Evolutionary conservation across 331 rosid genomes (phyloP).

Genomic region (Cydonia oblonga): DNA sequence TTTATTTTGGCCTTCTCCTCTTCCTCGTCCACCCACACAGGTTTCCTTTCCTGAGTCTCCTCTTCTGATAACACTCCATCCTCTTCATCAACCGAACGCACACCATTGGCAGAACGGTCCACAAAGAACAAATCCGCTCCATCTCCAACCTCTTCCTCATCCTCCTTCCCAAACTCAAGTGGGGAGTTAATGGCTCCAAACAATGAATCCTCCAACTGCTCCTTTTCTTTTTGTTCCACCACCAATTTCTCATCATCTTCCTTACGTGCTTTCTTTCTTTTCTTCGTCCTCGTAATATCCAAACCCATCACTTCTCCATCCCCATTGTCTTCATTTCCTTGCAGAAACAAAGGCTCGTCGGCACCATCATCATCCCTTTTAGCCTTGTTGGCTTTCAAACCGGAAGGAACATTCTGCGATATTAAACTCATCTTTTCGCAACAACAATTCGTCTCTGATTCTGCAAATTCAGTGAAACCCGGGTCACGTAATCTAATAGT

Average conservation of each 20-base stretch:
- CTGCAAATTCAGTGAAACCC: slow-evolving; percentile 7
- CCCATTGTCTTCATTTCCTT: slow-evolving; percentile 12
- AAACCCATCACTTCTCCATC: slow-evolving; percentile 12
- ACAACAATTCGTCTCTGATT: not conserved
- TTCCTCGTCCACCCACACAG: slow-evolving; percentile 84
- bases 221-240: slow-evolving; percentile 47
- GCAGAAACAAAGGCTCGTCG: slow-evolving; percentile 15
- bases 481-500: not conserved
- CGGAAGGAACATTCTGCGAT: slow-evolving; percentile 35
- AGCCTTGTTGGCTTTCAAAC: slow-evolving; percentile 15
- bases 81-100: slow-evolving; percentile 25
- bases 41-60: slow-evolving; percentile 34
- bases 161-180: slow-evolving; percentile 49
- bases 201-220: slow-evolving; percentile 57
- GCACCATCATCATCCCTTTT: slow-evolving; percentile 20
- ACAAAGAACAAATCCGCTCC: slow-evolving; percentile 31
- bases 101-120: slow-evolving; percentile 47
- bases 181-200: slow-evolving; percentile 73
- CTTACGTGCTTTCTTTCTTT: slow-evolving; percentile 42
- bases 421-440: slow-evolving; percentile 50
- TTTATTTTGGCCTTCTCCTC: slow-evolving; percentile 45
- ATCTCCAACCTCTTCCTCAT: slow-evolving; percentile 15
- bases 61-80: slow-evolving; percentile 22
- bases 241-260: slow-evolving; percentile 23
- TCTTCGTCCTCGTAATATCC: slow-evolving; percentile 25